A percentile compares a stretch with the other conserved stretches of the same genome.
phyloP scores from a whole-genome alignment of 805 yeast genomes.

The Deakozyma indianensis region DNA sequence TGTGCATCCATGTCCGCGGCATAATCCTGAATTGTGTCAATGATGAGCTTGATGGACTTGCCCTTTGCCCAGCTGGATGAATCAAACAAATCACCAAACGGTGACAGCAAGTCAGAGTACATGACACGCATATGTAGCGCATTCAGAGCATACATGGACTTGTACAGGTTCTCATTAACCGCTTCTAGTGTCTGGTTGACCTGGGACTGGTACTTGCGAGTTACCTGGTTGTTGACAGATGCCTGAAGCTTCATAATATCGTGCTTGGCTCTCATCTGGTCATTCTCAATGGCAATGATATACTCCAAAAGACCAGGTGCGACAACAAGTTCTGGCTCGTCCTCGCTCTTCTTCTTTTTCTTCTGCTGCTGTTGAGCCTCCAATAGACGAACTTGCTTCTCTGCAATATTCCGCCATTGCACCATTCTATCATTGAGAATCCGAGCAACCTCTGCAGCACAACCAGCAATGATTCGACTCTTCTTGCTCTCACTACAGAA shows the following conservation, averaged over 20 bases:
- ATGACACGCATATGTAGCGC: constrained; percentile 43
- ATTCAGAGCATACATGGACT: constrained; percentile 53
- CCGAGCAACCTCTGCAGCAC: constrained; percentile 53
- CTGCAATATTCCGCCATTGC: constrained; percentile 44
- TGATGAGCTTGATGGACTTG: constrained; percentile 42
- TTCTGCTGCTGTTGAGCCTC: constrained; percentile 18
- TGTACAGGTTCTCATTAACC: constrained; percentile 68
- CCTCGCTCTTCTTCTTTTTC: constrained; percentile 21
- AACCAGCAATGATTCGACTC: constrained; percentile 65
- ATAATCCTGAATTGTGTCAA: constrained; percentile 65
- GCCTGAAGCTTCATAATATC: constrained; percentile 56
- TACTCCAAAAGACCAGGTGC: constrained; percentile 75
- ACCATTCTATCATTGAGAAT: constrained; percentile 47
- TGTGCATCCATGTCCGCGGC: constrained; percentile 31
- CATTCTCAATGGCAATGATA: constrained; percentile 70
- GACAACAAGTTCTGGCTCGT: constrained; percentile 28
- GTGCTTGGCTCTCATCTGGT: constrained; percentile 60
- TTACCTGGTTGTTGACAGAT: constrained; percentile 49
- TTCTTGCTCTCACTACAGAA: constrained; percentile 78
- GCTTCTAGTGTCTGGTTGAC: constrained; percentile 45
- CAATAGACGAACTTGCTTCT: constrained; percentile 32
- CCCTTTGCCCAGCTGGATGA: constrained; percentile 57
- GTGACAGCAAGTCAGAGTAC: constrained; percentile 54
- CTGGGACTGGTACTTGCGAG: constrained; percentile 44
- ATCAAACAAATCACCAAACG: constrained; percentile 42